These are phyloP conservation scores for Rhodotorula sp. DNA, from an alignment of 1,284 basidiomycete species.

Conservation along the genomic window DNA sequence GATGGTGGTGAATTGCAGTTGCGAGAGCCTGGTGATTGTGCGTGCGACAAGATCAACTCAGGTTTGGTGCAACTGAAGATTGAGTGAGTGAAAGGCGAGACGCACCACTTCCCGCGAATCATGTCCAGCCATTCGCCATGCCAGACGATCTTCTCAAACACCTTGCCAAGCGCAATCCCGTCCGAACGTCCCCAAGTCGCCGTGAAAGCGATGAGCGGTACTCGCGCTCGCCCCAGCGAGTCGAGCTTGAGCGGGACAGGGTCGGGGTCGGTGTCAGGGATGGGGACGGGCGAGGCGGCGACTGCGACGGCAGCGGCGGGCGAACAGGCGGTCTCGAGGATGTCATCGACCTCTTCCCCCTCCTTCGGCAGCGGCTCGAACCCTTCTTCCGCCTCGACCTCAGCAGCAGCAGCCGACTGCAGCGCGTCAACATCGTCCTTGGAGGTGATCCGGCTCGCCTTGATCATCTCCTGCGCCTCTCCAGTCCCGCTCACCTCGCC, in stretches of 20 bases:
- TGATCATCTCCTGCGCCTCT: background rate
- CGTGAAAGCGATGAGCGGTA: slow-evolving; percentile 91
- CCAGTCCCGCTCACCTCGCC: background rate
- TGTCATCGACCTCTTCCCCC: background rate
- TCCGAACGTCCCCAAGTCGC: slow-evolving; percentile 94
- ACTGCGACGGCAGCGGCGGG: background rate
- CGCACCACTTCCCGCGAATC: slow-evolving; percentile 85
- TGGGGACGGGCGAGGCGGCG: background rate
- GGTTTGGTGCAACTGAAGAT: no score
- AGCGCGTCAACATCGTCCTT: background rate
- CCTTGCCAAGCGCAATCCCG: slow-evolving; percentile 78
- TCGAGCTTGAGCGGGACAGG: slow-evolving; percentile 5
- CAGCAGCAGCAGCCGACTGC: no score
- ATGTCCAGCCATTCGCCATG: slow-evolving; percentile 90
- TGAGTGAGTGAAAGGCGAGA: background rate
- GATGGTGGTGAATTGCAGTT: slow-evolving; percentile 77
- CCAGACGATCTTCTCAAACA: slow-evolving; percentile 89
- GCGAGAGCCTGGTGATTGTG: slow-evolving; percentile 77
- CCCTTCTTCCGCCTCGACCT: background rate
- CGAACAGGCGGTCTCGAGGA: background rate
- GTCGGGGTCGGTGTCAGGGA: slow-evolving; percentile 42
- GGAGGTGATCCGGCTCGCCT: background rate
- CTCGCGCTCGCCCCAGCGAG: slow-evolving; percentile 44
- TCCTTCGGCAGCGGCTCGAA: background rate
- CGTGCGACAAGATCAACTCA: no score